Percentiles rank a stretch among this genome's conserved stretches.
Evolutionary conservation across 306 rosid species (phyloP).

Genomic region (Casuarina equisetifolia): DNA sequence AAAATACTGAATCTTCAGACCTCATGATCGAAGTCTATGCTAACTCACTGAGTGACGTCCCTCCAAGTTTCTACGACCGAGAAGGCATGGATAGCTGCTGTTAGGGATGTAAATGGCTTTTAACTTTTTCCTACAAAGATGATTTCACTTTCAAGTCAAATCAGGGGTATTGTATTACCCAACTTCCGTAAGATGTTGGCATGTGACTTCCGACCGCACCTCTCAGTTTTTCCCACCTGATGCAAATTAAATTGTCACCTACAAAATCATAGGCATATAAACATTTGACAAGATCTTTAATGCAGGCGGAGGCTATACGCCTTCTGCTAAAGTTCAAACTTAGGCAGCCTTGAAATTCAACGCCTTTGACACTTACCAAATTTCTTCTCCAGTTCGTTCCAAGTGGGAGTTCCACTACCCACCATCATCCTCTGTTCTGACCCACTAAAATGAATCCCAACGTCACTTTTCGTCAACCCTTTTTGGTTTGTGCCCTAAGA

Average conservation of each 20-base stretch:
- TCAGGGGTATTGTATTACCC: not conserved
- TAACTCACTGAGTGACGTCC: too few species aligned
- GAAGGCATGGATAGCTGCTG: not conserved
- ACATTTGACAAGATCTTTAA: not conserved
- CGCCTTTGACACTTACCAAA: not conserved
- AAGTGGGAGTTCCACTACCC: constrained; percentile 20
- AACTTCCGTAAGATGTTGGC: not conserved
- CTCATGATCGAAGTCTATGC: too few species aligned
- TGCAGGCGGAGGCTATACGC: not conserved
- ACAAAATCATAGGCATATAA: not conserved
- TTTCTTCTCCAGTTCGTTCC: not conserved
- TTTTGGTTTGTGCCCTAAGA: constrained; percentile 16
- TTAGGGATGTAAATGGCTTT: too few species aligned
- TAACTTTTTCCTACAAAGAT: too few species aligned
- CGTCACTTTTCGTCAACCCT: not conserved
- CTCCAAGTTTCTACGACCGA: not conserved
- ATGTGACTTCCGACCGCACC: not conserved
- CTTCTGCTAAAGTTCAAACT: not conserved
- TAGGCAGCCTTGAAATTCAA: constrained; percentile 17
- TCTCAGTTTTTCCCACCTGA: too few species aligned
- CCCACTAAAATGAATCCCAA: constrained; percentile 12
- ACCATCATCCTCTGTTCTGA: constrained; percentile 11
- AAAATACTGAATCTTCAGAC: too few species aligned
- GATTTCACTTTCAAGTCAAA: not conserved
- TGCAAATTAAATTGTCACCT: too few species aligned